Evolutionary conservation across 1,139 yeast genomes (phyloP).

Genomic region (Geotrichum aggregatum): DNA sequence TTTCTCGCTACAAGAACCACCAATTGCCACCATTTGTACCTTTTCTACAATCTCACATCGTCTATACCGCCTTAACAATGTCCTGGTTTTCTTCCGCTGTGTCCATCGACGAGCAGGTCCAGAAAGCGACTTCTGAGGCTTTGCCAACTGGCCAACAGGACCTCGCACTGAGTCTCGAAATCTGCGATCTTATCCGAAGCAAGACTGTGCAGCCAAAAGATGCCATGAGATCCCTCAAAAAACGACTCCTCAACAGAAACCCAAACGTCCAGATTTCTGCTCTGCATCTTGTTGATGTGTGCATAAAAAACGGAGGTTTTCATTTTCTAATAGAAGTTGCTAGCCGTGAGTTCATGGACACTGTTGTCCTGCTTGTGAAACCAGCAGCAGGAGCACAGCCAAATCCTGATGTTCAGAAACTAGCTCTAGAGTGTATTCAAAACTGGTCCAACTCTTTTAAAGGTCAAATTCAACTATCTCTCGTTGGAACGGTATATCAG

Average conservation of each 20-base stretch:
- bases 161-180: slow-evolving; percentile 71
- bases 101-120: slow-evolving; percentile 60
- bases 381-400: slow-evolving; percentile 35
- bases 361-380: slow-evolving; percentile 41
- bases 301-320: slow-evolving; percentile 89
- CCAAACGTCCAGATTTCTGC: slow-evolving; percentile 77
- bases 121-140: slow-evolving; percentile 79
- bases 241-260: slow-evolving; percentile 58
- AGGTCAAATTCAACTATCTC: slow-evolving; percentile 60
- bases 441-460: slow-evolving; percentile 75
- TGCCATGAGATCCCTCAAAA: slow-evolving; percentile 78
- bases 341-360: slow-evolving; percentile 81
- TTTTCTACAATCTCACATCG: not conserved
- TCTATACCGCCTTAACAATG: not conserved
- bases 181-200: slow-evolving; percentile 82
- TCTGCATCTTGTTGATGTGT: slow-evolving; percentile 72
- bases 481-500: slow-evolving; percentile 60
- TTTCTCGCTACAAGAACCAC: too few species aligned
- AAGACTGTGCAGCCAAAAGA: slow-evolving; percentile 78
- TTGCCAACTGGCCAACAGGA: slow-evolving; percentile 92
- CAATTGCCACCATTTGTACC: too few species aligned
- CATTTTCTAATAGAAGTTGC: slow-evolving; percentile 79
- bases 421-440: slow-evolving; percentile 62
- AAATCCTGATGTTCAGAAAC: slow-evolving; percentile 54
- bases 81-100: slow-evolving; percentile 60